Conservation (phyloP, 768 basidiomycete species). For the Lactarius evosmus region DNA sequence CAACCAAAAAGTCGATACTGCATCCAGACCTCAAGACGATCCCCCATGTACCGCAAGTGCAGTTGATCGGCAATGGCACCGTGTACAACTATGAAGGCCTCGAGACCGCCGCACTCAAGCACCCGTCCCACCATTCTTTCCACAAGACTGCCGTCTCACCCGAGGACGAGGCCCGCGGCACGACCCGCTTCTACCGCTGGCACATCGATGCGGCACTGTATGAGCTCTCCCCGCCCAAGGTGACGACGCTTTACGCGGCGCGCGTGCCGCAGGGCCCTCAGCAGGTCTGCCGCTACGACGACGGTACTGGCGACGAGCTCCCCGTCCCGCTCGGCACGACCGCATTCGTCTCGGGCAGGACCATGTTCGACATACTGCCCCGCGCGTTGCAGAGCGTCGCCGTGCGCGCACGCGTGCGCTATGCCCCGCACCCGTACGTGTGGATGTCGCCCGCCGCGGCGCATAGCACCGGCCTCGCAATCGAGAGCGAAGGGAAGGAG, state of each 20-base stretch:
- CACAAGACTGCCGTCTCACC: constrained; percentile 70
- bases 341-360: constrained; percentile 73
- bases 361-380: constrained; percentile 78
- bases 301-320: constrained; percentile 79
- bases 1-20: constrained; percentile 72
- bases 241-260: constrained; percentile 79
- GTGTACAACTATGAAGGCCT: constrained; percentile 78
- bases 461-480: constrained; percentile 71
- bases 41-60: constrained; percentile 81
- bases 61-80: constrained; percentile 83
- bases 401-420: constrained; percentile 67
- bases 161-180: constrained; percentile 67
- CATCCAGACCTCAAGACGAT: constrained; percentile 88
- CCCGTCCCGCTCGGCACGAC: constrained; percentile 81
- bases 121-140: constrained; percentile 79
- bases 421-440: constrained; percentile 81
- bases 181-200: constrained; percentile 84
- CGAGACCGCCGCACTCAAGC: constrained; percentile 67
- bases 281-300: constrained; percentile 74
- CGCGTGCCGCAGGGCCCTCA: constrained; percentile 58
- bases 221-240: constrained; percentile 70
- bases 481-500: constrained; percentile 74
- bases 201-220: constrained; percentile 87
- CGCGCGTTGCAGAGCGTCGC: constrained; percentile 69
- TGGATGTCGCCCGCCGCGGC: constrained; percentile 81